Evolutionary conservation across 345 rosid genomes (phyloP).

Genomic region (Pugionium dolabratum): DNA sequence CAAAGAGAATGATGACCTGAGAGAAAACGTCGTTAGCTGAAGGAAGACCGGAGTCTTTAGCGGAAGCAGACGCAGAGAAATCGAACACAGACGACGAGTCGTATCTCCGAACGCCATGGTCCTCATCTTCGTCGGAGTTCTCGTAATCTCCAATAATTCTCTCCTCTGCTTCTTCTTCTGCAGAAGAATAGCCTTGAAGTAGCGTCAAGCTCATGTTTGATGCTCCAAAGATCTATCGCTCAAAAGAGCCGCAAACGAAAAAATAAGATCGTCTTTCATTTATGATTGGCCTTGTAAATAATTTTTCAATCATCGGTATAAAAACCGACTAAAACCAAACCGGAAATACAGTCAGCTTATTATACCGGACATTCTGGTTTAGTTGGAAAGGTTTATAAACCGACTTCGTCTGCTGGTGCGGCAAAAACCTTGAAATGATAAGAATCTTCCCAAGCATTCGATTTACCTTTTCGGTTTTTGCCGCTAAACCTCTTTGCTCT

Average conservation of each 20-base stretch:
- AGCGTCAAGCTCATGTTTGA: conserved; percentile 74
- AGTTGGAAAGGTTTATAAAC: too few species aligned
- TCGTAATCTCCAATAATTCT: conserved; percentile 35
- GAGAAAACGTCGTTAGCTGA: conserved; percentile 87
- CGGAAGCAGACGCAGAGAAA: conserved; percentile 42
- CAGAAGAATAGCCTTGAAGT: conserved; percentile 81
- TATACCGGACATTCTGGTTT: too few species aligned
- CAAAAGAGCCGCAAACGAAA: conserved; percentile 17
- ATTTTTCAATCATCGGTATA: too few species aligned
- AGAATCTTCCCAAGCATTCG: too few species aligned
- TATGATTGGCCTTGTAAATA: too few species aligned
- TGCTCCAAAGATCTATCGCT: conserved; percentile 22
- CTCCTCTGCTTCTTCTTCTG: conserved; percentile 63
- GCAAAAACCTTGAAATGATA: too few species aligned
- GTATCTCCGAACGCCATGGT: conserved; percentile 33
- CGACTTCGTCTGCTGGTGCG: too few species aligned
- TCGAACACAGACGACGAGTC: conserved; percentile 52
- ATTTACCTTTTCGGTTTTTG: too few species aligned
- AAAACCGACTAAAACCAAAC: too few species aligned
- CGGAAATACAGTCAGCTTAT: too few species aligned
- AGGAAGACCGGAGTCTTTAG: conserved; percentile 60
- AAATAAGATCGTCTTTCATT: too few species aligned
- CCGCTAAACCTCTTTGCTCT: too few species aligned
- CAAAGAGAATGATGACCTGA: conserved; percentile 46
- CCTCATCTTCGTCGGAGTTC: conserved; percentile 49